Base-by-base conservation (phyloP, 495 filamentous ascomycete genomes). In the Glutinoglossum americanum region DNA sequence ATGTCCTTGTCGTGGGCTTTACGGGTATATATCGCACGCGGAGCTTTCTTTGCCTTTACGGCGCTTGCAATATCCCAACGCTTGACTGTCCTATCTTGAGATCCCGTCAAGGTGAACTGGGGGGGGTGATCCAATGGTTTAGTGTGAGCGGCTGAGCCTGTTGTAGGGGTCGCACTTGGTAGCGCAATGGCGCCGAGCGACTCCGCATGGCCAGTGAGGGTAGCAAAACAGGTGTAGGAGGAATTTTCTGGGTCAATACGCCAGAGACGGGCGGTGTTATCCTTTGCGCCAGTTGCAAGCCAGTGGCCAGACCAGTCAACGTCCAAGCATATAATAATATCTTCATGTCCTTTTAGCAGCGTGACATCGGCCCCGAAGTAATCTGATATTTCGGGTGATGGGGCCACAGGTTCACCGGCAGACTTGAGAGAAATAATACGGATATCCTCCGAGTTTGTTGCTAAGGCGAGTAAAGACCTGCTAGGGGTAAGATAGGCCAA, bases 1-100 rank as follows among this genome's bases (percentile, higher is more conserved):
- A 99, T 99, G 61, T 99, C 92, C 63, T 97, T 99, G 59, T 99
- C 92, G 67, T 99, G 92, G 1, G 92, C 93, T 69, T 94, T 86
- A 35, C 89, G 78, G 5, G 90, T 95, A 62, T 87, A 93, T 17
- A 71, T 61, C 25, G 73, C 63, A 60, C 76, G 67, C 41, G 69
- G 62, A 58, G 73, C 71, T 49, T 70, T 62, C 63, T 73, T 68
- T 11, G 66, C 63, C 48, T 68, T 69, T 15, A 70, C 64, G 28
- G 62, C 70, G 48, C 65, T 69, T 60, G 63, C 70, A 57, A 69
- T 75, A 57, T 89, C 82, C 81, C 92, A 94, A 57, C 81, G 80
- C 69, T 99, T 97, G 60, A 99, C 76, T 5, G 93, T 97, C 57
- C 85, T 81, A 66, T 99, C 92, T 65, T 94, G 87, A 6, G 89